Evolutionary conservation across 2,329 filamentous ascomycete species (phyloP).

Genomic region (Colletotrichum abscissum): DNA sequence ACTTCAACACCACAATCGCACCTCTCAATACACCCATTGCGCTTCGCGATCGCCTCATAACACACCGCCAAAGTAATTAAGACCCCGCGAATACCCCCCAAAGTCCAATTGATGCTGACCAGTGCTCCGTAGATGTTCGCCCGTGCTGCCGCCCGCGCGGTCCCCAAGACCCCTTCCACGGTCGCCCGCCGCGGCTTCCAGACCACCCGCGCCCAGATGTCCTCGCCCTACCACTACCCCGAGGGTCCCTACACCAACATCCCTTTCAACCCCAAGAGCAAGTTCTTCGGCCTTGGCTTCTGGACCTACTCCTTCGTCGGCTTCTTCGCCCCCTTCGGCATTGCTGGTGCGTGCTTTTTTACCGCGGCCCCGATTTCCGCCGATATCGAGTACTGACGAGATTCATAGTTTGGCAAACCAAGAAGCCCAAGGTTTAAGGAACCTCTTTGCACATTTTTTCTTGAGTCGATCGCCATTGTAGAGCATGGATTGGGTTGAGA

Average conservation of each 20-base stretch:
- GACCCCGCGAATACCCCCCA: background rate
- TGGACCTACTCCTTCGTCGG: conserved; percentile 74
- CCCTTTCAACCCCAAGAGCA: conserved; percentile 95
- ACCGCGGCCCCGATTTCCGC: background rate
- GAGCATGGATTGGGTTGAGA: conserved; percentile 38
- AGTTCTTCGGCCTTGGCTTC: conserved; percentile 85
- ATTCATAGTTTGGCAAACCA: conserved; percentile 60
- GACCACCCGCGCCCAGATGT: conserved; percentile 85
- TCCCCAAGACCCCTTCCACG: conserved; percentile 71
- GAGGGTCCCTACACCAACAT: conserved; percentile 95
- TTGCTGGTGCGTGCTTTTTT: conserved; percentile 64
- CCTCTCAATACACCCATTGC: conserved; percentile 25
- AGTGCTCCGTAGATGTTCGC: conserved; percentile 79
- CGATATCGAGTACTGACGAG: conserved; percentile 37
- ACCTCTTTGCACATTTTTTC: conserved; percentile 2
- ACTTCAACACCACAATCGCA: conserved; percentile 33
- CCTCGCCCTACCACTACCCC: conserved; percentile 97
- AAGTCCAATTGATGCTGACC: conserved; percentile 51
- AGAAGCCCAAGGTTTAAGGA: conserved; percentile 57
- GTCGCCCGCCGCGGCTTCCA: conserved; percentile 94
- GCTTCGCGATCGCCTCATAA: conserved; percentile 24
- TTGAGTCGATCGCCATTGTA: conserved; percentile 30
- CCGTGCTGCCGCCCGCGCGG: conserved; percentile 72
- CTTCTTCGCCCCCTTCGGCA: conserved; percentile 72
- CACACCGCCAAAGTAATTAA: conserved; percentile 24